Evolutionary conservation across 768 basidiomycete species (phyloP).

Genomic region (Lentinus tigrinus): DNA sequence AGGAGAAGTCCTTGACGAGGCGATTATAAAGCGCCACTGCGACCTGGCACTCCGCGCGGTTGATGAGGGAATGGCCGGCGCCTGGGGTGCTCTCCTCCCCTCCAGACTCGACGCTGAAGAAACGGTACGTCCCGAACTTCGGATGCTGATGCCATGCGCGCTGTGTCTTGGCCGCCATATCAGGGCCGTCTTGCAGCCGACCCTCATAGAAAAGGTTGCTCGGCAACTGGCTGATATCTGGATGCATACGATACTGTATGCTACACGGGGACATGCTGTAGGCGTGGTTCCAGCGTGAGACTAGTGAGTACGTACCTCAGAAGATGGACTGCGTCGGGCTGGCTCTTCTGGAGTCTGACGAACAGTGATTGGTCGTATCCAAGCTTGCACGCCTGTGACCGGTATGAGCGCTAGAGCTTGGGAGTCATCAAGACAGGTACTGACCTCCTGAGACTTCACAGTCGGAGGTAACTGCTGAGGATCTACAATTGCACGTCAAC

Average conservation of each 20-base stretch:
- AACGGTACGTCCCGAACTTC: constrained; percentile 83
- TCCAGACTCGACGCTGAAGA: constrained; percentile 78
- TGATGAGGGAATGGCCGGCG: constrained; percentile 71
- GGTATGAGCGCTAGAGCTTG: background rate
- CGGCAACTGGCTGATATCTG: constrained; percentile 87
- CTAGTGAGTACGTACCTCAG: constrained; percentile 59
- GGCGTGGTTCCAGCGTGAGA: background rate
- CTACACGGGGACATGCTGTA: constrained; percentile 37
- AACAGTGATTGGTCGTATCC: constrained; percentile 92
- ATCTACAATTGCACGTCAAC: constrained; percentile 39
- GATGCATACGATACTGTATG: constrained; percentile 99
- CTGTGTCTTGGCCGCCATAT: constrained; percentile 79
- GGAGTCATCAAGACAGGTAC: constrained; percentile 14
- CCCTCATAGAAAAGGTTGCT: constrained; percentile 86
- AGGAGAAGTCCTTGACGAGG: constrained; percentile 61
- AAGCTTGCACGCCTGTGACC: constrained; percentile 56
- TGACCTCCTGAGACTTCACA: constrained; percentile 63
- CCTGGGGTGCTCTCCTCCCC: constrained; percentile 57
- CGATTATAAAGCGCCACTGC: constrained; percentile 77
- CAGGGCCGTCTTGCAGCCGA: constrained; percentile 79
- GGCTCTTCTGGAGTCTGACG: constrained; percentile 80
- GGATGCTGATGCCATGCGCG: constrained; percentile 83
- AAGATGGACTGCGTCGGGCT: constrained; percentile 84
- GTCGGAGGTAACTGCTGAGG: constrained; percentile 97
- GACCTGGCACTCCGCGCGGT: constrained; percentile 67